phyloP scores from a whole-genome alignment of 345 rosid genomes.

The Barbarea vulgaris region DNA sequence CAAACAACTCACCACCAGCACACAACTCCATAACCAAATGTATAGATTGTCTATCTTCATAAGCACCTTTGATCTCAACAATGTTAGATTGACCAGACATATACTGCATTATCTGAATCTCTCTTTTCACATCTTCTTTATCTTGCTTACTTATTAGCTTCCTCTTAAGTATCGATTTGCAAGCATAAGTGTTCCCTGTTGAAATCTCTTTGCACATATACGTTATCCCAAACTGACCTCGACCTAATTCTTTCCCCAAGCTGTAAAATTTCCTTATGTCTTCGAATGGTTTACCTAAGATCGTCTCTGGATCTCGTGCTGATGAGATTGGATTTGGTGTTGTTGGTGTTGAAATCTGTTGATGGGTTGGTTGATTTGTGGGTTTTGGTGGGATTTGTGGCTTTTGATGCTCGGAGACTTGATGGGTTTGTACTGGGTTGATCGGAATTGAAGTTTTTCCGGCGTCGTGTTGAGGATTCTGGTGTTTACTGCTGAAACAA shows the following conservation, averaged over 20 bases:
- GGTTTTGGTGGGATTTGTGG: conserved; percentile 29
- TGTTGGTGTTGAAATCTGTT: conserved; percentile 24
- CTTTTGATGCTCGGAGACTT: conserved; percentile 31
- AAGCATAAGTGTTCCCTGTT: conserved; percentile 62
- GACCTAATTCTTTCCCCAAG: conserved; percentile 75
- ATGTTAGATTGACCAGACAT: conserved; percentile 79
- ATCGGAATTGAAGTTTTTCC: conserved; percentile 34
- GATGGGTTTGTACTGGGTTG: conserved; percentile 36
- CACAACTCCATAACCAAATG: conserved; percentile 92
- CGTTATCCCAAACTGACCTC: conserved; percentile 89
- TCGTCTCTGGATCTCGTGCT: conserved; percentile 44
- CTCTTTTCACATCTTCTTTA: conserved; percentile 71
- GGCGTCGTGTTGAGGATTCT: conserved; percentile 32
- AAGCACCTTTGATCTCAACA: conserved; percentile 79
- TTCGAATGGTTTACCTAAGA: conserved; percentile 70
- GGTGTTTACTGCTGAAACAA: conserved; percentile 56
- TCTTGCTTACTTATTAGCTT: conserved; percentile 65
- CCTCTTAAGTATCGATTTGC: conserved; percentile 79
- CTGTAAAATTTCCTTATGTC: conserved; percentile 60
- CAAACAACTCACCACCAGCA: conserved; percentile 90
- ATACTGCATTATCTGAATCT: conserved; percentile 86
- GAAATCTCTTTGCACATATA: conserved; percentile 72
- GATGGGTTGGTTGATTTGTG: conserved; percentile 11
- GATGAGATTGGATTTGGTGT: conserved; percentile 16
- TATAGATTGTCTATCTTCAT: conserved; percentile 69